These are phyloP conservation scores for Melampsora larici-populina DNA, from an alignment of 1,284 basidiomycete genomes.

Conservation along the genomic window DNA sequence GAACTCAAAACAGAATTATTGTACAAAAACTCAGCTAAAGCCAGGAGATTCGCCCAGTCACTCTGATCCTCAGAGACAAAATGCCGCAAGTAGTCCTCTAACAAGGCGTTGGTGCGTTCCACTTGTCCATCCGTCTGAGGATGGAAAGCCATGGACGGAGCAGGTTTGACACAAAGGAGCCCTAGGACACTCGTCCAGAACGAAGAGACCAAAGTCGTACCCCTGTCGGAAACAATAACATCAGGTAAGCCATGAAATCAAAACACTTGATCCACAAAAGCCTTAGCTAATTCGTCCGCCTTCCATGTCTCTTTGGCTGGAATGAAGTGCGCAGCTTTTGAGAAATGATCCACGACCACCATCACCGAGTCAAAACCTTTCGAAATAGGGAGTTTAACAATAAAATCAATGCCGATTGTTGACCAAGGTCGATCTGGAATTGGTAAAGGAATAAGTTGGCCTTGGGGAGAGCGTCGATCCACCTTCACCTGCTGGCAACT, in stretches of 20 bases:
- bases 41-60: conserved; percentile 48
- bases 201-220: background rate
- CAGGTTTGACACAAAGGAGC: background rate
- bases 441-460: background rate
- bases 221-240: background rate
- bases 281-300: background rate
- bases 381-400: conserved; percentile 42
- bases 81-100: conserved; percentile 42
- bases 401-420: conserved; percentile 45
- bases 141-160: background rate
- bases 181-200: background rate
- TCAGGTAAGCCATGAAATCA: background rate
- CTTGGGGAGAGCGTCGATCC: background rate
- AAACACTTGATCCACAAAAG: background rate
- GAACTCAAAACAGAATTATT: conserved; percentile 51
- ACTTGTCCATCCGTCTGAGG: no score
- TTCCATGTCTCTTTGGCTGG: no score
- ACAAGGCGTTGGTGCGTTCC: background rate
- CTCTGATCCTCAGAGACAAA: conserved; percentile 43
- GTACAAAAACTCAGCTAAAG: conserved; percentile 51
- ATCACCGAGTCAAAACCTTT: conserved; percentile 45
- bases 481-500: conserved; percentile 3
- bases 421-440: no score
- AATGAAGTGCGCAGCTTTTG: no score
- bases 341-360: no score